phyloP scores from a whole-genome alignment of 257 asterid species.

The Striga asiatica region DNA sequence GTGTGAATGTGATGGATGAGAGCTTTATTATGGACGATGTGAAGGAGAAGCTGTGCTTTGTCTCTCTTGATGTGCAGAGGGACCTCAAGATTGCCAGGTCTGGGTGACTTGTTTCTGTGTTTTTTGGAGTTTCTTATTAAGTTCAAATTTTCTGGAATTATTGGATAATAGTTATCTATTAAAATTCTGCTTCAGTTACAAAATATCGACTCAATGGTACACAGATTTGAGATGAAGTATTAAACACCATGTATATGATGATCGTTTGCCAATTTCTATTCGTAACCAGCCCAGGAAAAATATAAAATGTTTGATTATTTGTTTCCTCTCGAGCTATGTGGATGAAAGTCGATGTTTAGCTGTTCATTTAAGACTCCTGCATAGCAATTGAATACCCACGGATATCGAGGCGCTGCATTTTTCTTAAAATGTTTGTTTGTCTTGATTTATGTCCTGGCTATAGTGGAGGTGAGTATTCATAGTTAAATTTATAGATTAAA shows the following conservation, averaged over 20 bases:
- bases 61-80: slow-evolving; percentile 67
- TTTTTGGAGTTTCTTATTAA: background rate
- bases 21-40: slow-evolving; percentile 88
- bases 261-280: background rate
- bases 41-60: slow-evolving; percentile 89
- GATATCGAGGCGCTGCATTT: background rate
- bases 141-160: background rate
- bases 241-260: background rate
- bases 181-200: background rate
- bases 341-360: background rate
- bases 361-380: background rate
- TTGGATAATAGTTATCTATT: background rate
- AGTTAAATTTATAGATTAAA: no score
- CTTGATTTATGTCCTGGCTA: background rate
- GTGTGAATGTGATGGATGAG: slow-evolving; percentile 96
- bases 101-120: background rate
- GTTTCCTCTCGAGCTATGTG: background rate
- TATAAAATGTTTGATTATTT: background rate
- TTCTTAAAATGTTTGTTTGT: background rate
- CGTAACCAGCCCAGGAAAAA: background rate
- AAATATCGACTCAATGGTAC: background rate
- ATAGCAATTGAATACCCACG: background rate
- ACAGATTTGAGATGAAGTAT: background rate
- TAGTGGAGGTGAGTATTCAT: background rate
- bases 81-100: slow-evolving; percentile 87